Base-by-base conservation (phyloP, 2,329 filamentous ascomycete species). In the Talaromyces pinophilus region DNA sequence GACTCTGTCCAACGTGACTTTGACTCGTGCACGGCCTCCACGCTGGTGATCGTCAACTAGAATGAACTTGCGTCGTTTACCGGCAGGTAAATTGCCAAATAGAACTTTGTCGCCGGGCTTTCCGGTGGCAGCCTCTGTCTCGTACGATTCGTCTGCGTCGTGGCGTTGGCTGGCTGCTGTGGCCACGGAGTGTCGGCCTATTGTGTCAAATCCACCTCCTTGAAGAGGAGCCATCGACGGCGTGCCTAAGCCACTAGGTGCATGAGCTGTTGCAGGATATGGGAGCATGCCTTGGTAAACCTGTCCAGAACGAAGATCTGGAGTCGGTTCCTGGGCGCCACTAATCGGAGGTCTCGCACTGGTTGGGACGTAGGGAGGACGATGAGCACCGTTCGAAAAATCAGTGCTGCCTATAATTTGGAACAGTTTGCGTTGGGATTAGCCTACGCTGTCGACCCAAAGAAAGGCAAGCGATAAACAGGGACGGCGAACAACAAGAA, bases 1-100 rank as follows among this genome's bases (percentile, higher is more conserved):
- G 72, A 97, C 93, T 54, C 90, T 89, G 75, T 97, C 92, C n/a
- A 99, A 87, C 69, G 91, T 95, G 62, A 97, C 93, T 68, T 93
- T 90, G 55, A 98, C 93, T 17, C 94, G 89, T 1, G 97, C 89
- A 50, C 93, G 87, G 61, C 88, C 90, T 62, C 90, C 90, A 42
- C 92, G 90, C 69, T 93, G 90, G 62, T 88, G 89, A 77, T 98
- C 94, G 71, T 97, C 93, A 33, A 98, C 93, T 10, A 98, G 87
- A 71, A 98, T 97, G 79, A 98, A 98, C 79, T 97, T 98, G 76
- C 94, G 90, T 74, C 92, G 92, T 82, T 96, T 97, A 62, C 90
- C 89, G 73, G 95, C 92, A 1, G 93, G 93, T 62, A 97, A 86
- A 70, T 95, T 90, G 59, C 92, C 92, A 77, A 97, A 97, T 54